phyloP scores from a whole-genome alignment of 148 eudicot genomes.

The Chenopodium formosanum region DNA sequence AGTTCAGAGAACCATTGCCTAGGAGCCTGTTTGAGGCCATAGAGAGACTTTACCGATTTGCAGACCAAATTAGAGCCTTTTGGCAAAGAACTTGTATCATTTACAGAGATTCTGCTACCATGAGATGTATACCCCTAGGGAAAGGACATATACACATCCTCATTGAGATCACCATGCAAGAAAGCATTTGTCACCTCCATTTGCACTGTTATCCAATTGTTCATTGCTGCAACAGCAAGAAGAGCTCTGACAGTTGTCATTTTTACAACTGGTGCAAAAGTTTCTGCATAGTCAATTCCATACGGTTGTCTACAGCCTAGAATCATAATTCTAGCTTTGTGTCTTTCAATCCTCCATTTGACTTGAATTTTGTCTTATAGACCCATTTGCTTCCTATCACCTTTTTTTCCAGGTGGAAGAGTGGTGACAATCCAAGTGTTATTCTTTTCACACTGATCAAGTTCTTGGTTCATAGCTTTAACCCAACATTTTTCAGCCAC shows the following conservation, averaged over 20 bases:
- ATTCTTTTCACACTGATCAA: not conserved
- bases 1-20: not conserved
- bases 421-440: too few species aligned
- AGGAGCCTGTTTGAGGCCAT: too few species aligned
- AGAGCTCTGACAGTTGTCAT: not conserved
- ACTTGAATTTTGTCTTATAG: not conserved
- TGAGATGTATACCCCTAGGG: not conserved
- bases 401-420: not conserved
- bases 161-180: not conserved
- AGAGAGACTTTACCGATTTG: not conserved
- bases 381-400: constrained; percentile 6
- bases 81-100: too few species aligned
- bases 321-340: too few species aligned
- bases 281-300: too few species aligned
- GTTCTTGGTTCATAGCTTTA: not conserved
- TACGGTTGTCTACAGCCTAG: too few species aligned
- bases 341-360: too few species aligned
- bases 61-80: not conserved
- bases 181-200: constrained; percentile 4
- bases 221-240: not conserved
- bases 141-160: not conserved
- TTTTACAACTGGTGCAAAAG: not conserved
- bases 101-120: not conserved
- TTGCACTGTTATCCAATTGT: not conserved
- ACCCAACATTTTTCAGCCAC: not conserved